Evolutionary conservation across 1,284 basidiomycete species (phyloP), one percentile per base, ranked within the genome.

Genomic region (Tranzscheliella williamsii): DNA sequence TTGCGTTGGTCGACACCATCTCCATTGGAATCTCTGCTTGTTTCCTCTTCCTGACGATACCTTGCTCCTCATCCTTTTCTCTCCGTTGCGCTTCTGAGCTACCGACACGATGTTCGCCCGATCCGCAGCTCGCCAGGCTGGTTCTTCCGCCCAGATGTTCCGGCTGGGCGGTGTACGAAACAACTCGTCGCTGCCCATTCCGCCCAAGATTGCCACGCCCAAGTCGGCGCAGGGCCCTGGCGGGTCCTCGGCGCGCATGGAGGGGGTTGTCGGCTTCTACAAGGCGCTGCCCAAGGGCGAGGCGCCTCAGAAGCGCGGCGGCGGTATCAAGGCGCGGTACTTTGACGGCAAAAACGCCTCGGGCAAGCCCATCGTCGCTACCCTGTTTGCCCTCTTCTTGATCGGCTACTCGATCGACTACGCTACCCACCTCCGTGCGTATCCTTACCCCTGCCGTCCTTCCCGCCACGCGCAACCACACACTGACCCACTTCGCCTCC

Each of bases 151-250:
- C 27, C 29, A 26, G 20, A 24, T 31, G 15, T 27, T 44, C 32
- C 46, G 44, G 9, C 18, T 44, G 12, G 40, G 42, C 1, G 60
- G 57, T 42, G 66, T 66, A 16, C 61, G 68, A 16, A 24, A 33
- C 53, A 50, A 60, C 45, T 76, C 74, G 21, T 35, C 60, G 15
- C 64, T 76, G 6, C 85, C 94, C 58, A 86, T 95, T 71, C 92
- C 92, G 35, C 92, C 92, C 45, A 96, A 96, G 83, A 88, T 96
- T 76, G 91, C 92, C 45, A 90, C 91, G 18, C 92, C 91, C 4
- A 84, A 85, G 51, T 86, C 89, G 70, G 86, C 94, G 58, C 89
- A 91, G 80, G 76, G 88, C 79, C 18, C 87, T 45, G 85, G 87
- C 55, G 91, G 90, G 63, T 84, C 86, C 50, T 88, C 87, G 46